Conservation (phyloP, 192 early-diverging fungal genomes). For the Entomortierella beljakovae region DNA sequence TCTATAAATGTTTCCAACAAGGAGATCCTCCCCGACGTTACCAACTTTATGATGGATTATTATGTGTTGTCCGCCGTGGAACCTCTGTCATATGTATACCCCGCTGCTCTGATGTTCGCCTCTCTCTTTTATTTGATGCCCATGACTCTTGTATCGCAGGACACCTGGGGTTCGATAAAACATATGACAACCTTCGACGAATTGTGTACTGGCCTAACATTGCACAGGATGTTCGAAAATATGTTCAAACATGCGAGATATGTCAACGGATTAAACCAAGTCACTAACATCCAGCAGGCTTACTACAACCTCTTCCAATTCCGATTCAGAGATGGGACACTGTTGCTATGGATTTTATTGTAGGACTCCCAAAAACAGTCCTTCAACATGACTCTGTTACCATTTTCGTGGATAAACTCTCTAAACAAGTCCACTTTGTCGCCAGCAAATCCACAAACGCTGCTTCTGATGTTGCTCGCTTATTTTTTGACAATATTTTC, state of each 20-base stretch:
- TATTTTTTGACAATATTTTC: no score
- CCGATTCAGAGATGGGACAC: neutral
- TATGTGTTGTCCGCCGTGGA: neutral
- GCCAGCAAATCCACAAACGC: neutral
- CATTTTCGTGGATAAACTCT: no score
- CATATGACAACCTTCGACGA: conserved; percentile 2
- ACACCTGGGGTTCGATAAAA: conserved; percentile 24
- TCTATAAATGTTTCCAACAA: conserved; percentile 8
- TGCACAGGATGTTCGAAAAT: conserved; percentile 13
- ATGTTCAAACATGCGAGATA: neutral
- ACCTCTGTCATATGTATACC: neutral
- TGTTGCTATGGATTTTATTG: neutral
- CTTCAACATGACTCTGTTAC: no score
- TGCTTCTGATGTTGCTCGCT: no score
- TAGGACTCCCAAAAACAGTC: conserved; percentile 38
- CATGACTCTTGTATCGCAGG: conserved; percentile 1
- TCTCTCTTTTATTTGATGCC: neutral
- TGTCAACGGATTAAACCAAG: neutral
- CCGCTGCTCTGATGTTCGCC: neutral
- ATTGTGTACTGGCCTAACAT: conserved; percentile 22
- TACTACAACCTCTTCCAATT: neutral
- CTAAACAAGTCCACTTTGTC: no score
- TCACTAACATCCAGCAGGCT: neutral
- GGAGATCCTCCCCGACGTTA: neutral
- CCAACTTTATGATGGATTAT: neutral